Percentiles rank a stretch among this genome's conserved stretches.
Conservation (phyloP, 2,329 filamentous ascomycete species). For the Diaporthe capsici region DNA sequence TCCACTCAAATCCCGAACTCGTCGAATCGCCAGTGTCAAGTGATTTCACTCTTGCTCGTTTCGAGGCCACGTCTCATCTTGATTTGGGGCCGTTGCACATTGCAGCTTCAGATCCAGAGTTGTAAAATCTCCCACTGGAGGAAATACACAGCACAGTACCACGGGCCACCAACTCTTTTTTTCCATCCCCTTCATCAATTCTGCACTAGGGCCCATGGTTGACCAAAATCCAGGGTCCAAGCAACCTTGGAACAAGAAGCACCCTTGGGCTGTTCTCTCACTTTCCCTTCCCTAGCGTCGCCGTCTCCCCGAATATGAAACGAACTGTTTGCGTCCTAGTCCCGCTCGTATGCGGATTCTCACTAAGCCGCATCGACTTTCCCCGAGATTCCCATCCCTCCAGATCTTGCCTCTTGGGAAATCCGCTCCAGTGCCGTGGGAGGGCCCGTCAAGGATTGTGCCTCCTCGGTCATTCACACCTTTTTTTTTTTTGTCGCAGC, state of each 20-base stretch:
- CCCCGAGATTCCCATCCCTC: slow-evolving; percentile 22
- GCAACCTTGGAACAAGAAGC: background rate
- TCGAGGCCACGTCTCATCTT: slow-evolving; percentile 27
- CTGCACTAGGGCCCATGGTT: background rate
- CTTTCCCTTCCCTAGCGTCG: slow-evolving; percentile 1
- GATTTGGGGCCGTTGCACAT: slow-evolving; percentile 8
- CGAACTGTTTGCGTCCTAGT: slow-evolving; percentile 32
- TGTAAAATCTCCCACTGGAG: slow-evolving; percentile 21
- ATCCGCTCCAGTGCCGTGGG: background rate
- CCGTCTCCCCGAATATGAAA: slow-evolving; percentile 22
- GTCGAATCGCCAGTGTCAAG: background rate
- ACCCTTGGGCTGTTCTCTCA: background rate
- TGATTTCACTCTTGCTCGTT: slow-evolving; percentile 9
- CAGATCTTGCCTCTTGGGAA: background rate
- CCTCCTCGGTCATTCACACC: background rate
- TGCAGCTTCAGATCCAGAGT: background rate
- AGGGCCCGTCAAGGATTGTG: background rate
- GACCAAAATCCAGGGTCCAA: slow-evolving; percentile 22
- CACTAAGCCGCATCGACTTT: slow-evolving; percentile 31
- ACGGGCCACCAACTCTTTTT: background rate
- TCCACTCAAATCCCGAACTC: background rate
- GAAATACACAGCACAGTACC: background rate
- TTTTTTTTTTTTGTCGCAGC: background rate
- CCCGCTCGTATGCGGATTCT: slow-evolving; percentile 1
- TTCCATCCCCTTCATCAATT: background rate